phyloP scores from a whole-genome alignment of 176 grass and related monocot genomes.

The Urochloa ruziziensis region DNA sequence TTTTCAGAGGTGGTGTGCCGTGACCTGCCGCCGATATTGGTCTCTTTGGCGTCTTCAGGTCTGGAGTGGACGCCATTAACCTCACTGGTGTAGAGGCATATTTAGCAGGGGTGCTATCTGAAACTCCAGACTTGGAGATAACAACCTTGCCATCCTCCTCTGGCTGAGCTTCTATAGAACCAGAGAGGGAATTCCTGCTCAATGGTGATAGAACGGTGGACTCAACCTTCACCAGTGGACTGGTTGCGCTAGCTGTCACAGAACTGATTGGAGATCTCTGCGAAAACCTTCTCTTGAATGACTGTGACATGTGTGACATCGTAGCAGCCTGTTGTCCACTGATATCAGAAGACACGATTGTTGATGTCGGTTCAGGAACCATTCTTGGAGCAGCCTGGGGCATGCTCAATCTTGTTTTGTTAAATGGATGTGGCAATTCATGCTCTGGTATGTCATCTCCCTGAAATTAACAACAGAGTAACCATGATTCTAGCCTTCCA shows the following conservation, averaged over 20 bases:
- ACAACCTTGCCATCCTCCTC: slow-evolving; percentile 16
- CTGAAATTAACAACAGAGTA: slow-evolving; percentile 38
- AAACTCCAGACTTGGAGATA: slow-evolving; percentile 20
- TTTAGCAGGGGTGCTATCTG: slow-evolving; percentile 66
- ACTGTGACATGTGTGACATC: slow-evolving; percentile 58
- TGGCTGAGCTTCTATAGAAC: background rate
- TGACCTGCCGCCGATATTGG: slow-evolving; percentile 18
- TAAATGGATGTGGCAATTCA: slow-evolving; percentile 75
- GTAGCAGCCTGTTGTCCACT: slow-evolving; percentile 28
- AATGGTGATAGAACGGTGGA: slow-evolving; percentile 9
- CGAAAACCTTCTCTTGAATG: slow-evolving; percentile 70
- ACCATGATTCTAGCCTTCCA: background rate
- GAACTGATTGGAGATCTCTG: slow-evolving; percentile 18
- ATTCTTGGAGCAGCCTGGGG: slow-evolving; percentile 9
- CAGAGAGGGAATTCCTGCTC: slow-evolving; percentile 5
- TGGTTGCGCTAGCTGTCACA: background rate
- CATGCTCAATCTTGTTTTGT: slow-evolving; percentile 14
- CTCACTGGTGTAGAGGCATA: slow-evolving; percentile 53
- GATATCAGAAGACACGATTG: background rate
- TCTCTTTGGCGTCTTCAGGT: slow-evolving; percentile 59
- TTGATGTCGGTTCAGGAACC: background rate
- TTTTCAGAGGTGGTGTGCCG: slow-evolving; percentile 37
- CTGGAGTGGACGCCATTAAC: slow-evolving; percentile 56
- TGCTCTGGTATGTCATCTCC: slow-evolving; percentile 74
- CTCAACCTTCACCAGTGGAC: background rate